Evolutionary conservation across 2,329 filamentous ascomycete genomes (phyloP), one percentile per base, ranked within the genome.

Genomic region (Venturiaceae sp.): DNA sequence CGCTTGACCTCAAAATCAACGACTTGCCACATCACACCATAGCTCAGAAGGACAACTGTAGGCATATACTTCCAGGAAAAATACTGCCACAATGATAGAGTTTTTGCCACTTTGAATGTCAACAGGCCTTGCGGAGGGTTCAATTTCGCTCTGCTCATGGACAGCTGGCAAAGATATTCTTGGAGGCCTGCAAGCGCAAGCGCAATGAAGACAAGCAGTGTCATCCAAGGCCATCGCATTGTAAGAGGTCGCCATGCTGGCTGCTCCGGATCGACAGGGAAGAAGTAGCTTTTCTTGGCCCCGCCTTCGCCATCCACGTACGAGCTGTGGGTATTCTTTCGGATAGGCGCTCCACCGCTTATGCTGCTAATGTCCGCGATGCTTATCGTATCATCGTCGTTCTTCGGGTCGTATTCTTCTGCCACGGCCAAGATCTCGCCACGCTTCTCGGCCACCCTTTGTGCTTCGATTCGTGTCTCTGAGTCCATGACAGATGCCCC

Each of bases 1-100:
- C 76, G 73, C 62, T 77, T 77, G 52, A 78, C 74, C 39, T 79
- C 76, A 54, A 75, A 79, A 60, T 79, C 76, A 30, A 74, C 71
- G 60, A 78, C 74, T 59, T 77, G 76, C 73, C 76, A 79, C 13
- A 78, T 62, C 13, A 79, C 74, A 50, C 77, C 75, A 59, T 77
- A 79, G 23, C 70, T 70, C 53, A 79, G 74, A 34, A 76, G 73
- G n/a, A 76, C 65, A 53, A 78, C 69, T 13, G 77, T 75, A 0
- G 71, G 62, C 59, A 75, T 64, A 68, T 74, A 72, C 58, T 75
- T 69, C 65, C 72, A 71, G 1, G 68, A 70, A 34, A 71, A 72
- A 46, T 68, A 70, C 28, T 65, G 62, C 1, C 64, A 64, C 8
- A 70, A 53, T 37, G 64, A 60, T 26, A 74, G 53, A 0, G 69